phyloP scores from a whole-genome alignment of 495 filamentous ascomycete species.

The Achaetomiella virescens region DNA sequence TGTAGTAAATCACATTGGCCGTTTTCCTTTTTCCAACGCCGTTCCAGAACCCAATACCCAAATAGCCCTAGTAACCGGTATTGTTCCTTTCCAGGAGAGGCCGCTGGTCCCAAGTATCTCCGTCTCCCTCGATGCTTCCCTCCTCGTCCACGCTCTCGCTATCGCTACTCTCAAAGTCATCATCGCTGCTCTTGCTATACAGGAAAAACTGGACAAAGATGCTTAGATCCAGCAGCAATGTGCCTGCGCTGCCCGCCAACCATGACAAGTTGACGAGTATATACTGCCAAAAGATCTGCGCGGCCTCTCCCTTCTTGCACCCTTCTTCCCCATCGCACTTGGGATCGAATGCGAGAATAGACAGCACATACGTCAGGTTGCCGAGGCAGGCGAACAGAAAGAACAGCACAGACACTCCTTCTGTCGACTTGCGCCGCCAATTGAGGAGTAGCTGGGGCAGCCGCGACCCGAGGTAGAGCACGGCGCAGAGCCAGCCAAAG shows the following conservation, averaged over 20 bases:
- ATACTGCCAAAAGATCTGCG: slow-evolving; percentile 63
- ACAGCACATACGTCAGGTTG: slow-evolving; percentile 85
- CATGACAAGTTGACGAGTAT: slow-evolving; percentile 82
- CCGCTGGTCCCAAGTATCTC: slow-evolving; percentile 29
- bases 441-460: slow-evolving; percentile 88
- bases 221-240: slow-evolving; percentile 69
- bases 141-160: slow-evolving; percentile 16
- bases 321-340: slow-evolving; percentile 37
- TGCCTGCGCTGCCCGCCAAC: slow-evolving; percentile 84
- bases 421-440: slow-evolving; percentile 79
- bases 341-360: slow-evolving; percentile 83
- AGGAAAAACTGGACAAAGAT: slow-evolving; percentile 93
- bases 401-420: slow-evolving; percentile 86
- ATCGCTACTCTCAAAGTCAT: slow-evolving; percentile 13
- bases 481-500: slow-evolving; percentile 80
- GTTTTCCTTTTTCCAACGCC: slow-evolving; percentile 9
- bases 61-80: not conserved
- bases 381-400: slow-evolving; percentile 95
- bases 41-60: slow-evolving; percentile 11
- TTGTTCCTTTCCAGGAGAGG: slow-evolving; percentile 34
- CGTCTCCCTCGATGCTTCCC: slow-evolving; percentile 21
- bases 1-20: not conserved
- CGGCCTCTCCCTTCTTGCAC: slow-evolving; percentile 52
- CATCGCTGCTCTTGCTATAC: slow-evolving; percentile 46
- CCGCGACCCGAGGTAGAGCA: slow-evolving; percentile 80